Percentiles rank a stretch among this genome's conserved stretches.
phyloP scores from a whole-genome alignment of 768 basidiomycete genomes.

The Sarcodon sp. region DNA sequence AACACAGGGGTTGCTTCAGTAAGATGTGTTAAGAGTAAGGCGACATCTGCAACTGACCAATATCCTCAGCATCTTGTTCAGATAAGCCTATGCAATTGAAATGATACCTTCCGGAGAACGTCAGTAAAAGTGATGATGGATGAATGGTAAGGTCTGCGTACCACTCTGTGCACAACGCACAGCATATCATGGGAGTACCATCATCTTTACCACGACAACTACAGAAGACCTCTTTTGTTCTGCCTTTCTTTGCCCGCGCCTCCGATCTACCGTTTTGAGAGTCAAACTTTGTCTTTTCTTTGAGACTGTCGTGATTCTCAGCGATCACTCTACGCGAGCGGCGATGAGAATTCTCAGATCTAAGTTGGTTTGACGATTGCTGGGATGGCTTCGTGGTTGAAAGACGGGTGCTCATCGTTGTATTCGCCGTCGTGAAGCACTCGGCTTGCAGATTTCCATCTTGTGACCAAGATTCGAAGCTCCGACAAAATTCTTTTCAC shows the following conservation, averaged over 20 bases:
- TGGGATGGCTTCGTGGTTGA: too few species aligned
- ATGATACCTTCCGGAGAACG: constrained; percentile 49
- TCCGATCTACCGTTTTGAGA: constrained; percentile 1
- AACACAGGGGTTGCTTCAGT: constrained; percentile 3
- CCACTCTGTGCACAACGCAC: constrained; percentile 65
- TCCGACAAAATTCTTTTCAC: too few species aligned
- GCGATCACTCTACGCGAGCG: too few species aligned
- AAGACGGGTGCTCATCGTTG: too few species aligned
- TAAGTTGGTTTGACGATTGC: too few species aligned
- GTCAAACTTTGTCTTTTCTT: too few species aligned
- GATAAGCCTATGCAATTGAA: constrained; percentile 61
- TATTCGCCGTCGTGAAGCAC: too few species aligned
- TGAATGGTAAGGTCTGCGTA: constrained; percentile 17
- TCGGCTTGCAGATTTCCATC: too few species aligned
- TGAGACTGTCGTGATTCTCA: too few species aligned
- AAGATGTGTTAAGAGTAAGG: neutral
- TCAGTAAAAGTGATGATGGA: neutral
- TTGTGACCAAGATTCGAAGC: too few species aligned
- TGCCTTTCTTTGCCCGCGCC: constrained; percentile 4
- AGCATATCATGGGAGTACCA: constrained; percentile 72
- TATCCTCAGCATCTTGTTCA: constrained; percentile 58
- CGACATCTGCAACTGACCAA: constrained; percentile 40
- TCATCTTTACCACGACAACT: constrained; percentile 59
- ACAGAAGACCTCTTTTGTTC: constrained; percentile 30
- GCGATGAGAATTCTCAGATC: too few species aligned